A percentile compares a stretch with the other conserved stretches of the same genome.
phyloP scores from a whole-genome alignment of 371 early-diverging fungal species.

The Capillidium heterosporum region DNA sequence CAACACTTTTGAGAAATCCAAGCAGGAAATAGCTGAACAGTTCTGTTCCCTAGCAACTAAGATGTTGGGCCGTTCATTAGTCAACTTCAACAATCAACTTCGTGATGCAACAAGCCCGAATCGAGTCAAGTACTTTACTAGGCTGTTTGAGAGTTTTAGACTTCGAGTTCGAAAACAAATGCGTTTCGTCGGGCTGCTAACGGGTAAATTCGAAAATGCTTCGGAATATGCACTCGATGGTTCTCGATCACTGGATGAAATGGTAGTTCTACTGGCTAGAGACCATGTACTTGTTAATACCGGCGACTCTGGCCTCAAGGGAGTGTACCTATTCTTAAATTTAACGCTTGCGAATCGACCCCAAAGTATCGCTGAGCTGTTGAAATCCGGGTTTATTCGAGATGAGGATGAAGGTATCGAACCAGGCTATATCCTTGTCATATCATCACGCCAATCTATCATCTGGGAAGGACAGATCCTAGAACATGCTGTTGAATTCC shows the following conservation, averaged over 20 bases:
- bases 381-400: neutral
- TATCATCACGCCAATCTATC: constrained; percentile 33
- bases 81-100: constrained; percentile 24
- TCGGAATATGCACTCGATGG: constrained; percentile 9
- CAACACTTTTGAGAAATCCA: constrained; percentile 47
- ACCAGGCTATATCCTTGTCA: constrained; percentile 26
- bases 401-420: neutral
- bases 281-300: constrained; percentile 11
- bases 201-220: constrained; percentile 11
- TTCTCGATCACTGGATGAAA: constrained; percentile 3
- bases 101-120: constrained; percentile 22
- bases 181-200: neutral
- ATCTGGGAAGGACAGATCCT: constrained; percentile 37
- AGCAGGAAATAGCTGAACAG: constrained; percentile 52
- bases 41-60: constrained; percentile 37
- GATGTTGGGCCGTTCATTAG: constrained; percentile 23
- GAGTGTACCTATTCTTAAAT: neutral
- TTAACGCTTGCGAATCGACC: neutral
- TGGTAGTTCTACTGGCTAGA: constrained; percentile 8
- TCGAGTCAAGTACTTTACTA: constrained; percentile 32
- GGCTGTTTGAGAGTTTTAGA: constrained; percentile 39
- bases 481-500: constrained; percentile 12
- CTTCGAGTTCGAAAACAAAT: constrained; percentile 32
- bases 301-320: constrained; percentile 6
- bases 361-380: neutral